Conservation (phyloP, 208 protist species). For the Angomonas ambiguus region DNA sequence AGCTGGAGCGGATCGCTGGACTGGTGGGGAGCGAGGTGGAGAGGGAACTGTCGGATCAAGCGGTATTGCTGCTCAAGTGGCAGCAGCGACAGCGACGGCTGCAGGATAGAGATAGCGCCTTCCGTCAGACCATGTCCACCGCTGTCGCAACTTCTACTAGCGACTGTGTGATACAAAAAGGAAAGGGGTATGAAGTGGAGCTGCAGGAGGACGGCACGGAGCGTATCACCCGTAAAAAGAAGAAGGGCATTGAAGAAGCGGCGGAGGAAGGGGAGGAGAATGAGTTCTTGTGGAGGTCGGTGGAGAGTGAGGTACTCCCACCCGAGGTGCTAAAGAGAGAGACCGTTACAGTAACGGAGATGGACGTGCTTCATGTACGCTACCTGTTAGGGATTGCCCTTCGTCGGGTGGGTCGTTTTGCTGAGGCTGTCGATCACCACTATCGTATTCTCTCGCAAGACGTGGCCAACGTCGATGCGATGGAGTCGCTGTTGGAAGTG, state of each 20-base stretch:
- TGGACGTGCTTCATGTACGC: constrained; percentile 65
- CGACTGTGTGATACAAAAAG: no score
- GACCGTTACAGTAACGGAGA: constrained; percentile 26
- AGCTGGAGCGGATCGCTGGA: constrained; percentile 21
- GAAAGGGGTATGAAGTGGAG: constrained; percentile 20
- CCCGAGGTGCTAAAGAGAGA: constrained; percentile 10
- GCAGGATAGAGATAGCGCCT: constrained; percentile 16
- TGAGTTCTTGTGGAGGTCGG: constrained; percentile 13
- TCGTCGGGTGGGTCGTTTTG: constrained; percentile 39
- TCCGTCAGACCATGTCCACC: no score
- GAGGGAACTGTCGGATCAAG: constrained; percentile 25
- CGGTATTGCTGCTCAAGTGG: constrained; percentile 24
- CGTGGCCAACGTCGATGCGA: constrained; percentile 49
- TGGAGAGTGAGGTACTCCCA: constrained; percentile 25
- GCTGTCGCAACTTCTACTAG: no score
- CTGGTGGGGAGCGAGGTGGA: constrained; percentile 39
- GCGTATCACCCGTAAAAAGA: constrained; percentile 13
- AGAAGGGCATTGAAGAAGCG: neutral
- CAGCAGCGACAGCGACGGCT: constrained; percentile 32
- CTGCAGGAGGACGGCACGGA: constrained; percentile 26
- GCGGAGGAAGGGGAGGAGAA: constrained; percentile 10
- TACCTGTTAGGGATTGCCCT: constrained; percentile 61
- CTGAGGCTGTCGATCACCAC: constrained; percentile 31
- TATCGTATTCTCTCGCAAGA: constrained; percentile 47
- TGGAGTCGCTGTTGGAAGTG: constrained; percentile 57